Percentiles rank a stretch among this genome's conserved stretches.
Evolutionary conservation across 2,329 filamentous ascomycete species (phyloP).

Genomic region (Exophiala spinifera): DNA sequence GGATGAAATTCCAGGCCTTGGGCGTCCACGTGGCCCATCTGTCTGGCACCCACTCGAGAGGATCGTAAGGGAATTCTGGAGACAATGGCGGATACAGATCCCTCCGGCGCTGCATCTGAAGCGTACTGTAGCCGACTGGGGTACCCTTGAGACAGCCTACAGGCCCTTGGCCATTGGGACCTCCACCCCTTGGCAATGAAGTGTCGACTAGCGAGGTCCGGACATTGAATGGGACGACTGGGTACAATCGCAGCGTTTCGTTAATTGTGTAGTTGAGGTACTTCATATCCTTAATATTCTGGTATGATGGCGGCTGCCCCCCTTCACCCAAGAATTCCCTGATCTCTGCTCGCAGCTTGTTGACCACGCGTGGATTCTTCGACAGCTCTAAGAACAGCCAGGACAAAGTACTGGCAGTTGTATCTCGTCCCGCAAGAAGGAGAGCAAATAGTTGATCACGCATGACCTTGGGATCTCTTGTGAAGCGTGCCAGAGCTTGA

Average conservation of each 20-base stretch:
- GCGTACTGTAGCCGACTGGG: slow-evolving; percentile 50
- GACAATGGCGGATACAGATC: slow-evolving; percentile 48
- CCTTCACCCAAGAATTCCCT: slow-evolving; percentile 61
- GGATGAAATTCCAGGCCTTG: slow-evolving; percentile 54
- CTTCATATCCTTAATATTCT: slow-evolving; percentile 81
- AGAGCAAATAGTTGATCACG: slow-evolving; percentile 82
- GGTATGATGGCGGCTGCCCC: slow-evolving; percentile 59
- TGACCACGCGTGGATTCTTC: slow-evolving; percentile 63
- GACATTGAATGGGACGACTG: slow-evolving; percentile 75
- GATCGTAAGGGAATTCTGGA: slow-evolving; percentile 39
- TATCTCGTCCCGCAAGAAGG: slow-evolving; percentile 77
- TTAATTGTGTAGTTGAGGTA: slow-evolving; percentile 70
- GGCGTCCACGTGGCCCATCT: slow-evolving; percentile 53
- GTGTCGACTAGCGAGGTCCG: slow-evolving; percentile 70
- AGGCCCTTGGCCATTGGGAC: slow-evolving; percentile 44
- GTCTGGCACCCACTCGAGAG: slow-evolving; percentile 48
- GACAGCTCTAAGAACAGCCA: slow-evolving; percentile 82
- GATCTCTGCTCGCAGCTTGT: slow-evolving; percentile 72
- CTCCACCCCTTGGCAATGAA: slow-evolving; percentile 65
- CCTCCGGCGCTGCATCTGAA: slow-evolving; percentile 51
- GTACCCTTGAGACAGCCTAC: slow-evolving; percentile 49
- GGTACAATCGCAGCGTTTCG: slow-evolving; percentile 75
- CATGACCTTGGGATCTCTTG: slow-evolving; percentile 61
- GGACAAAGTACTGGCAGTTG: slow-evolving; percentile 75
- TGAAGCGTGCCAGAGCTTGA: slow-evolving; percentile 78